Evolutionary conservation across 371 early-diverging fungal species (phyloP).

Genomic region (Mortierella sp.): DNA sequence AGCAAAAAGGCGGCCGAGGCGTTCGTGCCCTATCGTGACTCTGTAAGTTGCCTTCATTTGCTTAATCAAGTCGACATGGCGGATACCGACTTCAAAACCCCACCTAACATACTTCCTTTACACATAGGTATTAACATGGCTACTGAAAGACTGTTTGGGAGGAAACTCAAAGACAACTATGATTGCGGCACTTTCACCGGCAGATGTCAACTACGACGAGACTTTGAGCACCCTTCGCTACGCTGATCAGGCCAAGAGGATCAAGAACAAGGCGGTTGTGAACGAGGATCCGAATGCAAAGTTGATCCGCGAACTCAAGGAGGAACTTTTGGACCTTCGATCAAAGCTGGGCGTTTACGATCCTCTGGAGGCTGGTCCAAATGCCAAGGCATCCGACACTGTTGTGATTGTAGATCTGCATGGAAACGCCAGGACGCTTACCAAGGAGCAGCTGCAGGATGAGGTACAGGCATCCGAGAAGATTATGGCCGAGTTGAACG

Average conservation of each 20-base stretch:
- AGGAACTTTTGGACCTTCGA: conserved; percentile 83
- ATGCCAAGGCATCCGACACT: conserved; percentile 27
- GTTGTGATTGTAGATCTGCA: conserved; percentile 64
- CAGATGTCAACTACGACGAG: conserved; percentile 82
- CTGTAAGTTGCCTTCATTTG: conserved; percentile 61
- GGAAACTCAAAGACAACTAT: conserved; percentile 96
- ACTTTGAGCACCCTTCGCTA: conserved; percentile 96
- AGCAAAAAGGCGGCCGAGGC: conserved; percentile 66
- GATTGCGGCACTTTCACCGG: conserved; percentile 90
- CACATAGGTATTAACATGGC: conserved; percentile 86
- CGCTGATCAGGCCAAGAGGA: conserved; percentile 94
- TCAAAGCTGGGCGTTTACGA: conserved; percentile 74
- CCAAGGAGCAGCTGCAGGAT: conserved; percentile 78
- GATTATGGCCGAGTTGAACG: conserved; percentile 84
- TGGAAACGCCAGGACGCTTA: conserved; percentile 67
- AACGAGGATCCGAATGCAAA: conserved; percentile 93
- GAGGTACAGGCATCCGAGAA: conserved; percentile 91
- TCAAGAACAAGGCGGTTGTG: conserved; percentile 92
- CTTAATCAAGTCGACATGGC: no score
- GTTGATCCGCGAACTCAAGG: conserved; percentile 89
- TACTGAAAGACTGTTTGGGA: conserved; percentile 94
- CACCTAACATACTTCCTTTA: not conserved
- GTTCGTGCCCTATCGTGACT: conserved; percentile 92
- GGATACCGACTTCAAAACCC: no score
- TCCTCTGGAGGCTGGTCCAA: conserved; percentile 61